Base-by-base conservation (phyloP, 352 stramenopile genomes). In the Pythium aquatile region DNA sequence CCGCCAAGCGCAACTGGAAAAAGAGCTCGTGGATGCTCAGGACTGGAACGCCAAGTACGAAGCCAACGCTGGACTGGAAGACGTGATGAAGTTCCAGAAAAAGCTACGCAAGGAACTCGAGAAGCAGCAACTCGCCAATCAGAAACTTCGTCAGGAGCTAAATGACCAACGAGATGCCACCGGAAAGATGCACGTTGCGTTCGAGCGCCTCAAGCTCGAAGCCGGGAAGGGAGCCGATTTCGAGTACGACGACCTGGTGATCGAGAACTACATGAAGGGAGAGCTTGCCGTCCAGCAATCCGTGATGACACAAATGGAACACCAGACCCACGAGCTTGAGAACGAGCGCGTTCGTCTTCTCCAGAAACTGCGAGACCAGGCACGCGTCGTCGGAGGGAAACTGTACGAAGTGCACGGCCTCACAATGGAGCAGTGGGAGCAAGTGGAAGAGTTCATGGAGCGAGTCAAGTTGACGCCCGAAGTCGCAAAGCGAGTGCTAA, bases 41-140 rank as follows among this genome's bases (percentile, higher is more conserved):
- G 70, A 76, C 26, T 89, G 76, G 78, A 92, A 90, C 58, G 73
- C 69, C 3, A 82, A 81, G 32, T 94, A 94, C 37, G 85, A 94
- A 57, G 62, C 75, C 9, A 63, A 76, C 20, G 79, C 81, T 33
- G 85, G 85, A 0, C 53, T 94, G 20, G 81, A 91, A 62, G 85
- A 91, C 55, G 78, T 90, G n/a, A 70, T 91, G 47, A 82, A 77
- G 46, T 83, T 80, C 65, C 80, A 92, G 39, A 90, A 89, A 68
- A 85, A 88, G 47, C 68, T 94, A 3, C 79, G 81, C 4, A 68
- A 77, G n/a, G 73, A 91, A 40, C 66, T 91, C 10, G 74, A 83
- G 14, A 76, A 79, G 28, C 79, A 90, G 58, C 77, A 87, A 40
- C 63, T 78, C 35, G 72, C 70, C 32, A 93, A 90, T 39, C 61